Evolutionary conservation across 192 early-diverging fungal genomes (phyloP), one percentile per base, ranked within the genome.

Genomic region (Thamnidium elegans): DNA sequence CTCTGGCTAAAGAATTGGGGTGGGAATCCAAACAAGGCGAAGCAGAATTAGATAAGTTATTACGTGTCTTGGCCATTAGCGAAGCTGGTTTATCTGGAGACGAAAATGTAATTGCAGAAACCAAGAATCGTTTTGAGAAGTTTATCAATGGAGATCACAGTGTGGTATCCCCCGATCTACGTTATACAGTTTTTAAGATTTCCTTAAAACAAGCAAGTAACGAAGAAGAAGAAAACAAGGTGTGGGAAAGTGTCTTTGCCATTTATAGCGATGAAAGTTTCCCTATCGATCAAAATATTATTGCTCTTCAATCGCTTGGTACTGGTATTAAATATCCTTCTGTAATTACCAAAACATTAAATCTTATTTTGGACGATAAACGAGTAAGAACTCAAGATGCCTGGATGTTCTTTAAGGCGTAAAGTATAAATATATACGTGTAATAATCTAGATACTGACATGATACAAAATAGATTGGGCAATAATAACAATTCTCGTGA

Each of bases 351-450:
- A 77, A 83, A 44, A 68, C 81, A 51, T 68, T 93, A 21, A 75
- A 78, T 48, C 78, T 90, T 60, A 76, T 79, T 2, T 65, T 90
- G 31, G 79, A 84, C 20, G 81, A 55, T 5, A 55, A 87, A 23
- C 69, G 82, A 45, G 88, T 93, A 48, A 84, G 84, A 65, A 75
- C 79, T 52, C 90, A 92, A 72, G 91, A 93, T 70, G 74, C 89
- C 23, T 63, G 67, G 42, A 79, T 82, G 59, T 51, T 79, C 17
- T 63, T 76, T 61, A 62, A 55, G 50, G 84, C 79, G 3, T 75
- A 59, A 59, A 36, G 31, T 20, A 6, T 3, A 66, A 84, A 20
- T 67, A 84, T 55, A 72, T 67, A 0, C 70, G 23, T 36, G 21
- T 36, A 42, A 44, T 13, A 44, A 59, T 15, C 7, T 32, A 9